These are phyloP conservation scores for Echria macrotheca DNA, from an alignment of 495 filamentous ascomycete species.

Conservation along the genomic window DNA sequence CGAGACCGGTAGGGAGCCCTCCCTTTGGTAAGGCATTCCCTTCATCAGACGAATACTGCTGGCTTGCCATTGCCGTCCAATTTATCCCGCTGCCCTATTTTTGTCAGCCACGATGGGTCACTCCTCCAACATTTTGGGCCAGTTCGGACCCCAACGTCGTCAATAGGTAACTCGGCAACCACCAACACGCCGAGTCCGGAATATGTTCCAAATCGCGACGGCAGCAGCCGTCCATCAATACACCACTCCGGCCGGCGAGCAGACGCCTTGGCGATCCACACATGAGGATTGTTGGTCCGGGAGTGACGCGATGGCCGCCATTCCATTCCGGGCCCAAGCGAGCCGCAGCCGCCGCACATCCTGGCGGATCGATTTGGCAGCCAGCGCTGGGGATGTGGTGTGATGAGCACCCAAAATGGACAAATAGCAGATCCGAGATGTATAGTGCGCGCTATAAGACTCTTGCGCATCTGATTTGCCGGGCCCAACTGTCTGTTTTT, in stretches of 20 bases:
- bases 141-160: too few relatives aligned
- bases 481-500: too few relatives aligned
- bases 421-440: background rate
- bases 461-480: too few relatives aligned
- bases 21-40: too few relatives aligned
- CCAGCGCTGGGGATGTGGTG: background rate
- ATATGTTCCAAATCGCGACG: background rate
- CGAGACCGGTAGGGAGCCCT: too few relatives aligned
- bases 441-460: too few relatives aligned
- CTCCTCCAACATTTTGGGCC: too few relatives aligned
- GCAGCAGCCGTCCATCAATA: background rate
- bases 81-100: background rate
- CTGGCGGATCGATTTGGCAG: conserved; percentile 7
- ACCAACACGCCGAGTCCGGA: background rate
- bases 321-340: conserved; percentile 11
- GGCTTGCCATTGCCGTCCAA: background rate
- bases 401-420: conserved; percentile 6
- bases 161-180: too few relatives aligned
- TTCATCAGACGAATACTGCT: too few relatives aligned
- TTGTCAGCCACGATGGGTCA: too few relatives aligned
- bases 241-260: too few relatives aligned
- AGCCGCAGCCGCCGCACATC: conserved; percentile 1
- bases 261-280: background rate
- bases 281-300: conserved; percentile 3
- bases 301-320: background rate